Evolutionary conservation across 495 filamentous ascomycete species (phyloP).

Genomic region (Poronia punctata): DNA sequence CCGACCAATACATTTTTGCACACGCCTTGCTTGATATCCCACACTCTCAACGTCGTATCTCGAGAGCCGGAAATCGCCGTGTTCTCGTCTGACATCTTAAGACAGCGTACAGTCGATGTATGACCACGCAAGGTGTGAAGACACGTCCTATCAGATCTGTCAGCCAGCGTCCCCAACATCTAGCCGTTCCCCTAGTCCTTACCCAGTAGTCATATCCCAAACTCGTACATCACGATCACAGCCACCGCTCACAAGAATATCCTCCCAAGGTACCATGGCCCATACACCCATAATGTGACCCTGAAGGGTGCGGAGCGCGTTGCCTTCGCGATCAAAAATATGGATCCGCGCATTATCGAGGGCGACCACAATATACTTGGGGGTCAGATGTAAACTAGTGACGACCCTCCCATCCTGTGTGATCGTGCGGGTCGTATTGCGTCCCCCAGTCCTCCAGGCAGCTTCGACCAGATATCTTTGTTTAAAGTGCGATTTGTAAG

Average conservation of each 20-base stretch:
- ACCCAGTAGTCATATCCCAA: conserved; percentile 96
- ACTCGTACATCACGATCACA: conserved; percentile 96
- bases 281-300: conserved; percentile 99
- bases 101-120: conserved; percentile 90
- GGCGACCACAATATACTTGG: conserved; percentile 94
- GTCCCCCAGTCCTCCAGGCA: conserved; percentile 87
- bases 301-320: conserved; percentile 78
- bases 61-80: conserved; percentile 94
- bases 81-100: conserved; percentile 92
- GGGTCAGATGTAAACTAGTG: conserved; percentile 87
- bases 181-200: conserved; percentile 26
- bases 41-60: conserved; percentile 89
- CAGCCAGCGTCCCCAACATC: conserved; percentile 8
- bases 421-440: conserved; percentile 70
- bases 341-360: conserved; percentile 98
- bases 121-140: conserved; percentile 86
- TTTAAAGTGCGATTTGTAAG: conserved; percentile 95
- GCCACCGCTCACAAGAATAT: conserved; percentile 89
- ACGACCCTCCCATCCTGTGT: conserved; percentile 95
- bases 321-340: conserved; percentile 88
- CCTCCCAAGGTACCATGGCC: conserved; percentile 98
- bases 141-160: conserved; percentile 42
- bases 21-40: conserved; percentile 81
- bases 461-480: conserved; percentile 95
- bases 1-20: conserved; percentile 90